phyloP scores from a whole-genome alignment of 371 early-diverging fungal genomes.

The Syncephalastrum monosporum region DNA sequence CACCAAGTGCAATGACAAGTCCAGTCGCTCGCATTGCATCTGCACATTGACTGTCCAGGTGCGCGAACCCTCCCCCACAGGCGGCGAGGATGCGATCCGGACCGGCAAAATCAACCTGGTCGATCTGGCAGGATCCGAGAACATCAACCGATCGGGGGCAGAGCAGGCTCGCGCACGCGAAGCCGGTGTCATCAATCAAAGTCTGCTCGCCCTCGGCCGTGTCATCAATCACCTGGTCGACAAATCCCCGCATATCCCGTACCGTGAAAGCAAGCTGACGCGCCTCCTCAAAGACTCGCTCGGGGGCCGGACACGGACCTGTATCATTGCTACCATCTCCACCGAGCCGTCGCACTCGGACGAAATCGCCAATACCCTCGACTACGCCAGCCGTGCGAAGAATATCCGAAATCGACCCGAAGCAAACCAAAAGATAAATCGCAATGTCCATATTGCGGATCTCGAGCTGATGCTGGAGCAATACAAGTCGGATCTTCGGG shows the following conservation, averaged over 20 bases:
- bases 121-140: conserved; percentile 98
- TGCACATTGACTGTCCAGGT: conserved; percentile 89
- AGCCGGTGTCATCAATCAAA: conserved; percentile 89
- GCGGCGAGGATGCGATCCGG: conserved; percentile 81
- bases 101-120: conserved; percentile 95
- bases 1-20: conserved; percentile 89
- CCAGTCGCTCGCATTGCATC: conserved; percentile 92
- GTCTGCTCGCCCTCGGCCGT: conserved; percentile 88
- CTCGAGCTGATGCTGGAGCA: conserved; percentile 74
- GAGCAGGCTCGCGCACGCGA: conserved; percentile 87
- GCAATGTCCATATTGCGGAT: conserved; percentile 85
- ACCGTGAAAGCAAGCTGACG: conserved; percentile 94
- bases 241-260: conserved; percentile 83
- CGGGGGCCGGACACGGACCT: conserved; percentile 91
- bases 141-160: conserved; percentile 89
- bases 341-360: conserved; percentile 76
- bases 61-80: conserved; percentile 65
- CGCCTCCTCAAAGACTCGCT: conserved; percentile 94
- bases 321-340: conserved; percentile 93
- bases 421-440: conserved; percentile 78
- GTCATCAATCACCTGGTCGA: conserved; percentile 92
- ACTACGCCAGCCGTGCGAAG: conserved; percentile 96
- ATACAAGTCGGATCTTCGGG: conserved; percentile 53
- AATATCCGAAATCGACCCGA: conserved; percentile 92
- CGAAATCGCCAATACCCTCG: conserved; percentile 90